Conservation (phyloP, 2,329 filamentous ascomycete species). For the Pseudofabraea citricarpa region DNA sequence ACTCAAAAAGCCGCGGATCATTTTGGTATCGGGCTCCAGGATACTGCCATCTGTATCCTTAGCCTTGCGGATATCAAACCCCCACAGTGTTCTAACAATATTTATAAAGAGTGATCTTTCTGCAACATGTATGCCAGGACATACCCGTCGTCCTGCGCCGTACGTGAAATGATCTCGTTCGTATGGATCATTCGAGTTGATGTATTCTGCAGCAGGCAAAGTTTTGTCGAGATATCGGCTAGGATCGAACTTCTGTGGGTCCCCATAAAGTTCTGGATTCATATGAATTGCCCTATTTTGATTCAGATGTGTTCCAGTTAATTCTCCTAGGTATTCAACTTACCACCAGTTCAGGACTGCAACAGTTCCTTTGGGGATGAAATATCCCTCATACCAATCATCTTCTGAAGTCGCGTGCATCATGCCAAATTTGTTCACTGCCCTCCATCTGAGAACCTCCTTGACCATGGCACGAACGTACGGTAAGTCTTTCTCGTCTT, state of each 20-base stretch:
- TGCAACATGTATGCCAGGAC: slow-evolving; percentile 29
- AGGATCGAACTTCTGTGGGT: slow-evolving; percentile 3
- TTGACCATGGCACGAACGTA: slow-evolving; percentile 38
- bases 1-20: slow-evolving; percentile 27
- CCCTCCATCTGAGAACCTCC: slow-evolving; percentile 25
- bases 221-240: slow-evolving; percentile 1
- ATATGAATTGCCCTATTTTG: too few relatives aligned
- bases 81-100: slow-evolving; percentile 28
- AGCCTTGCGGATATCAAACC: slow-evolving; percentile 22
- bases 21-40: slow-evolving; percentile 12
- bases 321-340: too few relatives aligned
- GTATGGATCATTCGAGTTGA: slow-evolving; percentile 22
- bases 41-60: slow-evolving; percentile 12
- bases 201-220: neutral
- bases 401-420: slow-evolving; percentile 35
- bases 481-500: slow-evolving; percentile 32
- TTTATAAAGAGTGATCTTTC: slow-evolving; percentile 26
- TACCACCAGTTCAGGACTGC: slow-evolving; percentile 33
- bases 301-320: too few relatives aligned
- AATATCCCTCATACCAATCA: slow-evolving; percentile 38
- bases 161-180: slow-evolving; percentile 26
- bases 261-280: slow-evolving; percentile 1
- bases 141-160: slow-evolving; percentile 27
- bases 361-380: slow-evolving; percentile 39
- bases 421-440: slow-evolving; percentile 29